Conservation (phyloP, 768 basidiomycete species). For the Paxillus ammoniavirescens region DNA sequence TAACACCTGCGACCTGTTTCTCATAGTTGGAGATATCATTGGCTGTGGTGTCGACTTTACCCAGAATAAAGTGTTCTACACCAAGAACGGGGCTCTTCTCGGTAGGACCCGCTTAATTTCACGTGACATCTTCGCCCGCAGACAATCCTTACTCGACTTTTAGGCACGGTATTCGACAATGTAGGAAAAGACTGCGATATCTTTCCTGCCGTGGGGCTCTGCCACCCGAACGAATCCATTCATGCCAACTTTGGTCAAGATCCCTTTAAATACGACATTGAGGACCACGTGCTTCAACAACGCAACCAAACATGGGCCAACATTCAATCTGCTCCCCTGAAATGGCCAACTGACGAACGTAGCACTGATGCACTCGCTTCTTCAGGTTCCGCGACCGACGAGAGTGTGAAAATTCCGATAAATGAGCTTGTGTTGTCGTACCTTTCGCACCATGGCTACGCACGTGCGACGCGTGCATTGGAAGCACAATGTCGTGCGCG, state of each 20-base stretch:
- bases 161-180: conserved; percentile 71
- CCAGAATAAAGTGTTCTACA: conserved; percentile 78
- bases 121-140: conserved; percentile 7
- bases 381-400: conserved; percentile 36
- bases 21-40: conserved; percentile 76
- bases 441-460: conserved; percentile 83
- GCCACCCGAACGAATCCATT: conserved; percentile 73
- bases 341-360: conserved; percentile 35
- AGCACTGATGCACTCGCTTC: conserved; percentile 3
- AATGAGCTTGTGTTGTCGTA: conserved; percentile 78
- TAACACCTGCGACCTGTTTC: conserved; percentile 5
- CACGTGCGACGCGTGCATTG: conserved; percentile 66
- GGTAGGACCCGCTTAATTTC: conserved; percentile 37
- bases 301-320: conserved; percentile 64
- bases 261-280: conserved; percentile 88
- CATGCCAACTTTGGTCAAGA: conserved; percentile 87
- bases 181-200: conserved; percentile 64
- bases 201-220: conserved; percentile 88
- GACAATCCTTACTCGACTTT: background rate
- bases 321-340: conserved; percentile 58
- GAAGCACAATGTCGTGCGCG: conserved; percentile 43
- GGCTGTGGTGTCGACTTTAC: conserved; percentile 94
- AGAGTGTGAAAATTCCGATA: conserved; percentile 56
- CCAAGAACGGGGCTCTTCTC: conserved; percentile 78
- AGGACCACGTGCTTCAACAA: conserved; percentile 75